Evolutionary conservation across 495 filamentous ascomycete genomes (phyloP), one percentile per base, ranked within the genome.

Genomic region (Penicillium longicatenatum): DNA sequence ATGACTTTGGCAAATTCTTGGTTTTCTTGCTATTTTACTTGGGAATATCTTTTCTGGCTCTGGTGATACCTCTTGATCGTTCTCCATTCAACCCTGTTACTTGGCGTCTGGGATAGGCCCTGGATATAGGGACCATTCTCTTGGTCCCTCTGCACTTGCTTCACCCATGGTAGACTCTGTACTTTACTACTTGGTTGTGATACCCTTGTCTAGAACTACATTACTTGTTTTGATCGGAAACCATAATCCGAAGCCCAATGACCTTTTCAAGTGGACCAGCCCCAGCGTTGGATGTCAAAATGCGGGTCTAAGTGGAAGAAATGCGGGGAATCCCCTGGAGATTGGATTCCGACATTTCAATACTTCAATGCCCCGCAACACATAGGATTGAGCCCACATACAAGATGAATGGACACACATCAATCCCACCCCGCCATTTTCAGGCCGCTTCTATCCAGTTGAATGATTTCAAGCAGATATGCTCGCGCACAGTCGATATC

Each of bases 391-490:
- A 11, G 10, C 9, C 11, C 31, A 35, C 12, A 35, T 35, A 35
- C 31, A 39, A 17, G 16, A 53, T 59, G 48, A 67, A 64, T 33
- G 60, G 59, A 9, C 54, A 64, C 21, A 35, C 55, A 14, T 1
- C 39, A 5, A 56, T 68, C 11, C 55, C 66, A 10, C 55, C 63
- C 14, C 60, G 73, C 19, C 64, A 70, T 37, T 73, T 68, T 53
- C 37, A 65, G 14, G 17, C 56, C 6, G 46, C 55, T 11, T 55
- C 70, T 2, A 17, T 64, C 9, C 26, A 63, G 4, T 63, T 79
- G 0, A 56, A 70, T 19, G 74, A 75, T 2, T 79, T 85, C 59
- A 70, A 74, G 43, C 48, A 55, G 7, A 71, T 83, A 52, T 79
- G 73, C 53, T 72, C 74, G 14, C 74, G 72, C 57, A 68, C 58